Base-by-base conservation (phyloP, 116 monocot genomes). In the Thalassia testudinum region DNA sequence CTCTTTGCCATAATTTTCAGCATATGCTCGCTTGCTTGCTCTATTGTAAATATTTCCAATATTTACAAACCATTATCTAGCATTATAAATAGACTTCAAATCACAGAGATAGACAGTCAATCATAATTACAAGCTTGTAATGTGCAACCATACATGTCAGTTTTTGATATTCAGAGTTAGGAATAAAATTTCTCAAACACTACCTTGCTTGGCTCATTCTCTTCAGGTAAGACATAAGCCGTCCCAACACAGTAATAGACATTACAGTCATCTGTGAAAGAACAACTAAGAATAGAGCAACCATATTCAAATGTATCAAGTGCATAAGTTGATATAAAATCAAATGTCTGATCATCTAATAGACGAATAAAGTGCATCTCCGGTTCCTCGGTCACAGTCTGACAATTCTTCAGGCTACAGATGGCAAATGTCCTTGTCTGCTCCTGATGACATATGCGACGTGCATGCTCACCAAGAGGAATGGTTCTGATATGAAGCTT, bases 401-500 rank as follows among this genome's bases (percentile, higher is more conserved):
- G 85, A 30, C 63, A 77, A 43, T 65, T 72, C 62, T 79, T 84
- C 50, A 78, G 27, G 60, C 84, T 81, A 53, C 84, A 85, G n/a
- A 95, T 79, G 16, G 77, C 89, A 71, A 97, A 85, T 48, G 88
- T 85, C 8, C 85, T 76, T 27, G 95, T 72, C 57, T 89, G 83
- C 56, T 97, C 95, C 72, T 88, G 95, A 61, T 97, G 95, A 52
- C 95, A 82, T 27, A 97, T 97, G 14, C 89, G 81, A 2, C 89
- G 88, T 38, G 89, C 85, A 55, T 97, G 85, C 72, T 89, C 95
- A n/a, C 81, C 82, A 25, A 88, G 74, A 7, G 78, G 79, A 43
- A 97, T 82, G 21, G 89, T 75, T 55, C 88, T 81, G 43, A 97
- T 97, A 52, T 97, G 95, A 60, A 97, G 88, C 72, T 97, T 97